Percentiles rank a stretch among this genome's conserved stretches.
Evolutionary conservation across 176 grass and related monocot species (phyloP).

Genomic region (Paspalum vaginatum): DNA sequence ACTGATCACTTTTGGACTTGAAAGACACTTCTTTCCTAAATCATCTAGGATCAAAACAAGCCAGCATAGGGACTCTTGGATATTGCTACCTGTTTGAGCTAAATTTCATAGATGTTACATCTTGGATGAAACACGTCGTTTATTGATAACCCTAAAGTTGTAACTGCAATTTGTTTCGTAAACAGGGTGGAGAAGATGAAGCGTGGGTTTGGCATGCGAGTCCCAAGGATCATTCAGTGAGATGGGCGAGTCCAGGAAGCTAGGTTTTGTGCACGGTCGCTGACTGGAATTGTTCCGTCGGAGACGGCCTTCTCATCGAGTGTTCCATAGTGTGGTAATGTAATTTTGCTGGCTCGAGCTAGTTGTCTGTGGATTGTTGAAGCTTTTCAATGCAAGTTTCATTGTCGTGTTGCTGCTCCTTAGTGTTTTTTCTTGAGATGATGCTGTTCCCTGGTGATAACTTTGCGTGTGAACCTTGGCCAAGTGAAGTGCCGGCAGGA

Average conservation of each 20-base stretch:
- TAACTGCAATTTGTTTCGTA: not conserved
- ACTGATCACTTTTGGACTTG: not conserved
- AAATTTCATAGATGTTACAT: not conserved
- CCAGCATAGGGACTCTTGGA: not conserved
- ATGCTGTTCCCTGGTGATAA: not conserved
- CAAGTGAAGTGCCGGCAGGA: not conserved
- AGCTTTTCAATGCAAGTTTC: constrained; percentile 22
- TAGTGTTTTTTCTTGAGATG: too few relatives aligned
- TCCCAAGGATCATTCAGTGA: constrained; percentile 57
- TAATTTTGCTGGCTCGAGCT: constrained; percentile 1
- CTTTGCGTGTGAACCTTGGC: not conserved
- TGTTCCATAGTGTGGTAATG: constrained; percentile 1
- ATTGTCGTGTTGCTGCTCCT: not conserved
- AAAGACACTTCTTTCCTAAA: not conserved
- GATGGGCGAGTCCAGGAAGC: not conserved
- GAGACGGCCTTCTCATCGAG: not conserved
- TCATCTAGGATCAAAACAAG: not conserved
- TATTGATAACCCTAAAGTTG: not conserved
- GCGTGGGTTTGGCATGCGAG: constrained; percentile 85
- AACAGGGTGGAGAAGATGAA: constrained; percentile 93
- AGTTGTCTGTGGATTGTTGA: constrained; percentile 10
- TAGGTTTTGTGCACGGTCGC: too few relatives aligned
- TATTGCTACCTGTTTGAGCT: constrained; percentile 2
- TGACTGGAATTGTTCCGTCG: not conserved
- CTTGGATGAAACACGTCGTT: not conserved